These are phyloP conservation scores for Brassica cretica DNA, from an alignment of 345 rosid species.

Conservation along the genomic window DNA sequence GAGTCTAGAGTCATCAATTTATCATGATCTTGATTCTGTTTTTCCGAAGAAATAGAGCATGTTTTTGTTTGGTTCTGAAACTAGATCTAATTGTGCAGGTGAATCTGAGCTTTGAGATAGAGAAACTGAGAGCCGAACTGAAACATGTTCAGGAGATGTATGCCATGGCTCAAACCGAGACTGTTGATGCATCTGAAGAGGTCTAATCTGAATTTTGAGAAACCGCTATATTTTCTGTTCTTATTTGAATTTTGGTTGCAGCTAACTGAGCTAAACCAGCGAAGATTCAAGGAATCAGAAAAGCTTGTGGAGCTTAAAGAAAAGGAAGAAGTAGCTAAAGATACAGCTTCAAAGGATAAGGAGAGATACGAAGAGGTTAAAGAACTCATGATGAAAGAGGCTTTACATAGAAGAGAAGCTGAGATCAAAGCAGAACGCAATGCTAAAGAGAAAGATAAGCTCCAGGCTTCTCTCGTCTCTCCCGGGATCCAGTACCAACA, in stretches of 20 bases:
- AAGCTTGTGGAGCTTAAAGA: constrained; percentile 54
- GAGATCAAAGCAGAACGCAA: constrained; percentile 25
- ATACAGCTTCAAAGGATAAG: constrained; percentile 60
- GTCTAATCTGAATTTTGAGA: constrained; percentile 30
- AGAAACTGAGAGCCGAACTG: constrained; percentile 80
- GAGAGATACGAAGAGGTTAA: constrained; percentile 52
- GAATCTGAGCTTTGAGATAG: constrained; percentile 69
- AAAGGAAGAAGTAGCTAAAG: constrained; percentile 54
- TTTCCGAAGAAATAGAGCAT: neutral
- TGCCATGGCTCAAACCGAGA: constrained; percentile 75
- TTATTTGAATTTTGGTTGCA: constrained; percentile 33
- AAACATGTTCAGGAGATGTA: constrained; percentile 39
- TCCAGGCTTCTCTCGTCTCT: neutral
- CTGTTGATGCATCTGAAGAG: constrained; percentile 73
- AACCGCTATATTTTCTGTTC: neutral
- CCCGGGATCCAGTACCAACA: constrained; percentile 34
- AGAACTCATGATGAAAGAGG: constrained; percentile 56
- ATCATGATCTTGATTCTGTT: neutral
- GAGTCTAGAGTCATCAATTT: neutral
- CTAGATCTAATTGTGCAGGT: constrained; percentile 42
- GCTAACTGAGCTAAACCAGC: constrained; percentile 53
- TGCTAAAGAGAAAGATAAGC: constrained; percentile 63
- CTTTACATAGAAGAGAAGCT: constrained; percentile 56
- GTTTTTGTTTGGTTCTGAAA: neutral
- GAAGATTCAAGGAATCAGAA: constrained; percentile 50